Base-by-base conservation (phyloP, 2,329 filamentous ascomycete species). In the Diaporthe eres region DNA sequence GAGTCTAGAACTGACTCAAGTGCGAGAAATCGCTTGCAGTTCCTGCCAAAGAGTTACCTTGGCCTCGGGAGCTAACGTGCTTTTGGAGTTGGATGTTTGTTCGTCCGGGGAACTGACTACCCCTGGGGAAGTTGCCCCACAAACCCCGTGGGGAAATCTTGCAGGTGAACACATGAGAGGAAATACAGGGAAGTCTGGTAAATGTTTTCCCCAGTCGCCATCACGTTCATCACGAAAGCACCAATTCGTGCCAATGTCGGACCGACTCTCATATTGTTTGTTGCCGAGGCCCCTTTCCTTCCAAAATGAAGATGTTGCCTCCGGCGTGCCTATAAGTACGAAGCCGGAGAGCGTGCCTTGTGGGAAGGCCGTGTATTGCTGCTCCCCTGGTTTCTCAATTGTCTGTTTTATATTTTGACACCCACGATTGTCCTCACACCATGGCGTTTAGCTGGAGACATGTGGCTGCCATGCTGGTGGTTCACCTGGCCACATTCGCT, bases 171-270 rank as follows among this genome's bases (percentile, higher is more conserved):
- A 68, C 12, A n/a, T 31, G 31, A 17, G 31, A 25, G 13, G 42
- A 34, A 13, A 6, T 53, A 31, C 65, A 39, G 28, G 65, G 65
- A 42, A 42, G n/a, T 42, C 65, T 70, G 65, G 17, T 70, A 70
- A 70, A 70, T 28, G 49, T 70, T 70, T 42, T 70, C 49, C 65
- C 65, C 13, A 55, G 34, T 55, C 19, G 47, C 34, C 65, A 70
- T 55, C 65, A 25, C 22, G 13, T 53, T 39, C 31, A 22, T 68
- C 31, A 39, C 65, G 28, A 19, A 39, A 28, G 31, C 31, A 28
- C 31, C 22, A 28, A 39, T 49, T 31, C 65, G 65, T 55, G n/a
- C 22, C 65, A 55, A 55, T 55, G 15, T 55, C 65, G 65, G 49
- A 22, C 49, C 65, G 65, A 55, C 25, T 28, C 22, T 17, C 49